Evolutionary conservation across 1,139 yeast genomes (phyloP).

Genomic region (Sugiyamaella paludigena): DNA sequence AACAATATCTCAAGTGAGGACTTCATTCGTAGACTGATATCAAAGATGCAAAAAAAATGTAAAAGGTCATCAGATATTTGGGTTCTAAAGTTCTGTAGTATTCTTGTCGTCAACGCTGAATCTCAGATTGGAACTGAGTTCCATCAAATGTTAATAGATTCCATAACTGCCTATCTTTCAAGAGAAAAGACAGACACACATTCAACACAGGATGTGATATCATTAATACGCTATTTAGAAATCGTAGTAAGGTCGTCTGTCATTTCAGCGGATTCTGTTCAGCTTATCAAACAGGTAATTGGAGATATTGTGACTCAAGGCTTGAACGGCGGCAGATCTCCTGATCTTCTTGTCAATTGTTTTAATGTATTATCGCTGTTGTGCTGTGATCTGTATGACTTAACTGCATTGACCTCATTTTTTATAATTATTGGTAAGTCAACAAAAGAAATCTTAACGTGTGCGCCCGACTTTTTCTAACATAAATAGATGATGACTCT

Average conservation of each 20-base stretch:
- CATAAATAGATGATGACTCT: constrained; percentile 6
- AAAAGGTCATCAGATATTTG: constrained; percentile 9
- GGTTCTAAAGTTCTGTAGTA: constrained; percentile 11
- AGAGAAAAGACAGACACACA: too few relatives aligned
- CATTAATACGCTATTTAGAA: too few relatives aligned
- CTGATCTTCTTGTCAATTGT: constrained; percentile 1
- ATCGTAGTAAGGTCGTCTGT: too few relatives aligned
- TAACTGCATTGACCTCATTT: constrained; percentile 14
- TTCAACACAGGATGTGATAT: too few relatives aligned
- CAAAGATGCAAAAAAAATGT: constrained; percentile 11
- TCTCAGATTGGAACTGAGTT: background rate
- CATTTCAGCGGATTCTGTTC: too few relatives aligned
- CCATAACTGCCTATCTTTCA: background rate
- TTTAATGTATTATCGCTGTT: constrained; percentile 15
- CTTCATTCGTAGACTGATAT: constrained; percentile 8
- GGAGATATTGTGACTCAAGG: too few relatives aligned
- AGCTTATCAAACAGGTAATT: too few relatives aligned
- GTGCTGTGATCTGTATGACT: constrained; percentile 6
- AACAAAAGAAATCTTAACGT: background rate
- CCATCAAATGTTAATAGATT: background rate
- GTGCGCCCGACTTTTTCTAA: background rate
- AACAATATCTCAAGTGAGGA: constrained; percentile 12
- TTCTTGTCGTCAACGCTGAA: constrained; percentile 6
- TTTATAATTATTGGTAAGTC: constrained; percentile 9
- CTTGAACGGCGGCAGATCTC: too few relatives aligned